Conservation (phyloP, 768 basidiomycete genomes). For the Tulasnella sp. region DNA sequence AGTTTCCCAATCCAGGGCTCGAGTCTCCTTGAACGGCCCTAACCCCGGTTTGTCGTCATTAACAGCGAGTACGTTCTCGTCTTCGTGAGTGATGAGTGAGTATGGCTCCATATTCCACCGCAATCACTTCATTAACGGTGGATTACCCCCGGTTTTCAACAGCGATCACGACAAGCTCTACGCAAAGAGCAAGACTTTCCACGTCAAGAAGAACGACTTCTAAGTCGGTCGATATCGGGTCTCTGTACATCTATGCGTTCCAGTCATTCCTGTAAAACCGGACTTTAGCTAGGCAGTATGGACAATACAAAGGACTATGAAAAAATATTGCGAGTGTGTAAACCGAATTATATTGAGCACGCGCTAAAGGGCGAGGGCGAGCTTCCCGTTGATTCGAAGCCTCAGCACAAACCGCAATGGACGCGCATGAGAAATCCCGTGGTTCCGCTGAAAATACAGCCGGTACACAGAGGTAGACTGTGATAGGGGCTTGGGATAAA, state of each 20-base stretch:
- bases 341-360: too few relatives aligned
- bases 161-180: not conserved
- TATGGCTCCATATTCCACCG: not conserved
- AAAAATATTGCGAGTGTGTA: too few relatives aligned
- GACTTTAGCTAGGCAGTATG: too few relatives aligned
- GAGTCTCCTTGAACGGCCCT: not conserved
- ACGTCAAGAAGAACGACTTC: slow-evolving; percentile 1
- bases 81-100: not conserved
- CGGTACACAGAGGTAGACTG: too few relatives aligned
- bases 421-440: too few relatives aligned
- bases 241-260: not conserved
- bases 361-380: too few relatives aligned
- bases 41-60: not conserved
- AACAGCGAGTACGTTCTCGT: not conserved
- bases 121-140: not conserved
- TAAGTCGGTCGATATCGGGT: not conserved
- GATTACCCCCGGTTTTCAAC: not conserved
- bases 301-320: too few relatives aligned
- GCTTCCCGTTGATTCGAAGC: too few relatives aligned
- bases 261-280: not conserved
- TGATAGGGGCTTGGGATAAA: too few relatives aligned
- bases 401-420: too few relatives aligned
- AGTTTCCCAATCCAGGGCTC: too few relatives aligned
- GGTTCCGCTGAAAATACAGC: too few relatives aligned
- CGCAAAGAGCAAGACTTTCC: not conserved